Percentiles rank a stretch among this genome's conserved stretches.
phyloP scores from a whole-genome alignment of 2,329 filamentous ascomycete genomes.

The Helicocarpus griseus region DNA sequence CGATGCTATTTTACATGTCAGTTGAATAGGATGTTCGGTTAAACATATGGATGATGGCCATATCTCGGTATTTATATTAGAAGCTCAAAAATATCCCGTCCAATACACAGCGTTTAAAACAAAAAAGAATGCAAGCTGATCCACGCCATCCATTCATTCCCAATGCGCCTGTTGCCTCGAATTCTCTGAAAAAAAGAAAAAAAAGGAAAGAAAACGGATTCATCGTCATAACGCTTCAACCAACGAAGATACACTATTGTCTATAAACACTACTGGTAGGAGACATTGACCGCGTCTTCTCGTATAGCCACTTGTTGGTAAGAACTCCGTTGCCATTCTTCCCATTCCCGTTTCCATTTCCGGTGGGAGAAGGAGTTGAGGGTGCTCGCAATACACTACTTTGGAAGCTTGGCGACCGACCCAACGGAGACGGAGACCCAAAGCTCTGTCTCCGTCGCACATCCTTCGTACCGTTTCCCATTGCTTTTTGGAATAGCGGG shows the following conservation, averaged over 20 bases:
- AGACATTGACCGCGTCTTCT: constrained; percentile 51
- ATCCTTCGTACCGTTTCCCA: constrained; percentile 37
- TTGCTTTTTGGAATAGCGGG: constrained; percentile 58
- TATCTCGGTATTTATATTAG: no score
- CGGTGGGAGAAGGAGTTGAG: constrained; percentile 56
- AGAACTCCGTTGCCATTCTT: constrained; percentile 66
- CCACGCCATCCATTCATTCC: neutral
- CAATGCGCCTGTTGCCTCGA: neutral
- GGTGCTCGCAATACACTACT: constrained; percentile 48
- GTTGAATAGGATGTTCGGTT: no score
- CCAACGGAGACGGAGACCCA: constrained; percentile 47
- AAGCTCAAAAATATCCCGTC: no score
- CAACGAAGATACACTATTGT: neutral
- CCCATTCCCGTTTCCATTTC: constrained; percentile 40
- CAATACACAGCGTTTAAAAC: no score
- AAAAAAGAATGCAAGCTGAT: neutral
- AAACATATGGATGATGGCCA: no score
- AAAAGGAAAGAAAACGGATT: no score
- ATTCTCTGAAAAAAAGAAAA: neutral
- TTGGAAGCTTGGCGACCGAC: constrained; percentile 36
- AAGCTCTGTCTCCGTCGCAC: constrained; percentile 51
- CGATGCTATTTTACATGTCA: no score
- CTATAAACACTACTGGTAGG: constrained; percentile 27
- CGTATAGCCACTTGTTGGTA: constrained; percentile 93
- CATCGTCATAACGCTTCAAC: neutral